These are phyloP conservation scores for Intubia oerlemansii DNA, from an alignment of 2,329 filamentous ascomycete species.

Conservation along the genomic window DNA sequence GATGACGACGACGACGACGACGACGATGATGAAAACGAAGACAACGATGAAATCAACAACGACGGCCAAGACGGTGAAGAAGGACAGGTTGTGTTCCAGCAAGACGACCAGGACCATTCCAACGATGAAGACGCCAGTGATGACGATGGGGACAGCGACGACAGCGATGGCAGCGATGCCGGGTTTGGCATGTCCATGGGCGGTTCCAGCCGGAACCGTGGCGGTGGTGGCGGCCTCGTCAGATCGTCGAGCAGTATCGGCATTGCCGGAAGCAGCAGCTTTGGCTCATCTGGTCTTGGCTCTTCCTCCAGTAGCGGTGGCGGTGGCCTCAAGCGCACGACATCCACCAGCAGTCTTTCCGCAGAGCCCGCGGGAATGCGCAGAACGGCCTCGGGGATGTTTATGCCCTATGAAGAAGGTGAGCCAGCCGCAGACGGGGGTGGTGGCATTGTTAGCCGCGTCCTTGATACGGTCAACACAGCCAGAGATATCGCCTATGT, in stretches of 20 bases:
- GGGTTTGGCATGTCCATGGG: constrained; percentile 7
- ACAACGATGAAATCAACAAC: no score
- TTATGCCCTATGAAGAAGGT: constrained; percentile 68
- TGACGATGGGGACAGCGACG: constrained; percentile 7
- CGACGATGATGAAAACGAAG: constrained; percentile 12
- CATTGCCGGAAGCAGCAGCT: background rate
- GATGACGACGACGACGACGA: constrained; percentile 38
- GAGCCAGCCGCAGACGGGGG: constrained; percentile 34
- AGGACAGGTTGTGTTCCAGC: no score
- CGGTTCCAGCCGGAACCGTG: background rate
- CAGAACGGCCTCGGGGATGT: constrained; percentile 70
- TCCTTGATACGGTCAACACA: constrained; percentile 63
- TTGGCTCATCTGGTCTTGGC: background rate
- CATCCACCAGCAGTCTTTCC: constrained; percentile 26
- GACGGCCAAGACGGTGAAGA: no score
- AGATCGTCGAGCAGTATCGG: constrained; percentile 1
- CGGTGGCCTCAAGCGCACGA: constrained; percentile 21
- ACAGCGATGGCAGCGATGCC: constrained; percentile 6
- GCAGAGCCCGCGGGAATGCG: constrained; percentile 41
- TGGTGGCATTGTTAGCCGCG: constrained; percentile 50
- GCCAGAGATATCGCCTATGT: constrained; percentile 50
- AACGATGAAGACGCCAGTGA: constrained; percentile 9
- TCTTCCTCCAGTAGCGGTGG: constrained; percentile 1
- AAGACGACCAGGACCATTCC: constrained; percentile 1
- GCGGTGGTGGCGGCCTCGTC: constrained; percentile 3